These are phyloP conservation scores for Candida qinlingensis DNA, from an alignment of 805 yeast species.

Conservation along the genomic window DNA sequence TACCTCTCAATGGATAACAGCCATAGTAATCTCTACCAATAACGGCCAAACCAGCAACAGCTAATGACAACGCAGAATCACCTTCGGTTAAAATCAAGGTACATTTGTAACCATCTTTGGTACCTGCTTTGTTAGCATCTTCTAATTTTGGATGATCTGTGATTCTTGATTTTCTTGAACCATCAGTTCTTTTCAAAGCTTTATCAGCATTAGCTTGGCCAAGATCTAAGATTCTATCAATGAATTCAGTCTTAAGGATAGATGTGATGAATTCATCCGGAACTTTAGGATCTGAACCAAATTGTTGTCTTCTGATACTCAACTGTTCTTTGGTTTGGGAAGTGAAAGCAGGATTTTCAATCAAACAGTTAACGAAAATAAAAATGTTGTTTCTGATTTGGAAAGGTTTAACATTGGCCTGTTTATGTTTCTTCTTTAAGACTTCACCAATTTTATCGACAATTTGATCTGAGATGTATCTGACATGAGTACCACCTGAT, in stretches of 20 bases:
- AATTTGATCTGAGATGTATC: conserved; percentile 77
- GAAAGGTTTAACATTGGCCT: conserved; percentile 73
- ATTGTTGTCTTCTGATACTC: conserved; percentile 82
- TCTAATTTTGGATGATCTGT: conserved; percentile 86
- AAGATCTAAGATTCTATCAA: conserved; percentile 66
- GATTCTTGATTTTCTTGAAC: conserved; percentile 74
- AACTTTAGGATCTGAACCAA: conserved; percentile 80
- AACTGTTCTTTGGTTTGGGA: conserved; percentile 96
- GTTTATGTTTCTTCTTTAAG: conserved; percentile 61
- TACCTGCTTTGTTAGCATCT: conserved; percentile 96
- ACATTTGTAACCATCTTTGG: conserved; percentile 85
- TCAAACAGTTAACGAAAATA: conserved; percentile 81
- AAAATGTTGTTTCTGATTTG: conserved; percentile 91
- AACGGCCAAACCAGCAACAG: conserved; percentile 89
- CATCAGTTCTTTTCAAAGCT: conserved; percentile 85
- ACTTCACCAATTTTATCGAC: conserved; percentile 69
- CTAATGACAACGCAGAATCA: conserved; percentile 89
- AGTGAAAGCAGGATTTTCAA: conserved; percentile 95
- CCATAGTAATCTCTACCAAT: conserved; percentile 96
- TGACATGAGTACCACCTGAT: conserved; percentile 94
- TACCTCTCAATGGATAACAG: conserved; percentile 93
- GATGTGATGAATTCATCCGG: conserved; percentile 72
- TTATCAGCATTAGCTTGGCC: conserved; percentile 87
- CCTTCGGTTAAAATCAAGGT: conserved; percentile 95
- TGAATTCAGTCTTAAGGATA: conserved; percentile 66